phyloP scores from a whole-genome alignment of 495 filamentous ascomycete species.

The Cercophora sp. region DNA sequence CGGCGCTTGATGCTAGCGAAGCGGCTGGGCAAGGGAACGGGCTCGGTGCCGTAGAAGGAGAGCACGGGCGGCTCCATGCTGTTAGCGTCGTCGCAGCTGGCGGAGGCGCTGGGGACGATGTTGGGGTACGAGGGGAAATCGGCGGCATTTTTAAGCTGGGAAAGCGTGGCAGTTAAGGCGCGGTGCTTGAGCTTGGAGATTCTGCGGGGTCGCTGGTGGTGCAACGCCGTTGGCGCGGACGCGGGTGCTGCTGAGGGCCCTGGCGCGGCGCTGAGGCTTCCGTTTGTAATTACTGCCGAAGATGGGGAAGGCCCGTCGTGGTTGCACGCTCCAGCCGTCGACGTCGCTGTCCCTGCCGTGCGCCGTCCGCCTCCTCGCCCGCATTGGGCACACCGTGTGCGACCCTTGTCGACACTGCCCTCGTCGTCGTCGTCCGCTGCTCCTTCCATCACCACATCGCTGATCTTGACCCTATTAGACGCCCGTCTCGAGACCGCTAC shows the following conservation, averaged over 20 bases:
- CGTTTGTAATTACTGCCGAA: constrained; percentile 22
- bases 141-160: constrained; percentile 16
- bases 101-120: constrained; percentile 8
- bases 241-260: constrained; percentile 1
- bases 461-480: constrained; percentile 4
- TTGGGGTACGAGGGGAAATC: constrained; percentile 6
- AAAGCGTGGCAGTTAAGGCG: constrained; percentile 22
- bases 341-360: constrained; percentile 4
- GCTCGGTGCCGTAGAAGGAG: constrained; percentile 69
- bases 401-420: constrained; percentile 23
- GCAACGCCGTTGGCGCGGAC: constrained; percentile 6
- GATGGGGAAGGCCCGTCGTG: constrained; percentile 9
- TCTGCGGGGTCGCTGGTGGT: constrained; percentile 30
- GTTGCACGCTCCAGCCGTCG: constrained; percentile 18
- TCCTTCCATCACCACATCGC: constrained; percentile 18
- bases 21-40: constrained; percentile 70
- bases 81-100: constrained; percentile 5
- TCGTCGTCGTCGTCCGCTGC: constrained; percentile 5
- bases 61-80: constrained; percentile 70
- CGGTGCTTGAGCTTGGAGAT: constrained; percentile 36
- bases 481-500: constrained; percentile 23
- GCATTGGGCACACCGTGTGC: constrained; percentile 31
- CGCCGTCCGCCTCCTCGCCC: constrained; percentile 24
- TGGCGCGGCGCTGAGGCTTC: constrained; percentile 27
- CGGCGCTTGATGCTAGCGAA: constrained; percentile 70